Evolutionary conservation across 2,329 filamentous ascomycete species (phyloP).

Genomic region (Ophiostoma pallidulum): DNA sequence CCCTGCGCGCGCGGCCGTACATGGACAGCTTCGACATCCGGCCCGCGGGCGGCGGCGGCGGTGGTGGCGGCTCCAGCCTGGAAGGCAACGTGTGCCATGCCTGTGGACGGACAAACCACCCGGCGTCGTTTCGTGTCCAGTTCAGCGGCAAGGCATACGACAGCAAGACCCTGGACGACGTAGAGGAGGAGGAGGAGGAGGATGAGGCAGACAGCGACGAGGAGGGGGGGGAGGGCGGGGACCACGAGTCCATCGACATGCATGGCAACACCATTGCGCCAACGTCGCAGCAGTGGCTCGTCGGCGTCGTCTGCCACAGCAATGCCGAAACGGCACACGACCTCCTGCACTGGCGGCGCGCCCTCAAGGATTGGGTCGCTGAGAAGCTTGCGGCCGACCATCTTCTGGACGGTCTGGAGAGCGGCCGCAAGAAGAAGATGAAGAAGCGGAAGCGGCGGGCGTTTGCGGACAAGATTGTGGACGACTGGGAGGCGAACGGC

Average conservation of each 20-base stretch:
- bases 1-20: constrained; percentile 56
- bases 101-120: constrained; percentile 60
- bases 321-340: constrained; percentile 60
- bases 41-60: constrained; percentile 15
- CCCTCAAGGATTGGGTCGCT: constrained; percentile 63
- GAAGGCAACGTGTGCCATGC: constrained; percentile 50
- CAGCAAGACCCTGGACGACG: constrained; percentile 53
- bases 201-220: too few relatives aligned
- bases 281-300: constrained; percentile 31
- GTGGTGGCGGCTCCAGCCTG: not conserved
- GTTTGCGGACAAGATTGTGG: constrained; percentile 54
- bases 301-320: constrained; percentile 33
- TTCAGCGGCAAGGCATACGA: constrained; percentile 60
- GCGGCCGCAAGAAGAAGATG: constrained; percentile 48
- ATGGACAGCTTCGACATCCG: constrained; percentile 41
- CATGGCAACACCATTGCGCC: constrained; percentile 28
- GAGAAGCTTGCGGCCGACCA: constrained; percentile 49
- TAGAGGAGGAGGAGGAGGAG: constrained; percentile 33
- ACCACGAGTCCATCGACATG: constrained; percentile 28
- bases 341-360: constrained; percentile 65
- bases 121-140: constrained; percentile 53
- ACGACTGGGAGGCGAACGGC: constrained; percentile 50
- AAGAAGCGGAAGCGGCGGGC: constrained; percentile 48
- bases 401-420: constrained; percentile 32
- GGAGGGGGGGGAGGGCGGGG: constrained; percentile 24